Evolutionary conservation across 257 asterid species (phyloP), one percentile per base, ranked within the genome.

Genomic region (Salvia hispanica): DNA sequence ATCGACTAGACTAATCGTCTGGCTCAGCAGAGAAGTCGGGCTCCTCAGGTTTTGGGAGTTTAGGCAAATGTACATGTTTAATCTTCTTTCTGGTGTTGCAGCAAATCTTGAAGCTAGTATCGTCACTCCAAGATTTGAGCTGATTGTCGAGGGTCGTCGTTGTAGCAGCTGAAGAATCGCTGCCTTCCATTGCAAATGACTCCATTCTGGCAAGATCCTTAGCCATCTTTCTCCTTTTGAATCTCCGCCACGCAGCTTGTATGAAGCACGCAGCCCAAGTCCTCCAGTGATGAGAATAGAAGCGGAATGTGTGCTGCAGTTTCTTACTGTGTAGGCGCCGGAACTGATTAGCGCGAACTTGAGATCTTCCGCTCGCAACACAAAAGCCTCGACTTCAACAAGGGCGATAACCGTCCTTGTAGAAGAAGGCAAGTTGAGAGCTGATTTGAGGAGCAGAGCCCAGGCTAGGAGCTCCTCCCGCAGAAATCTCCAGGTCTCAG

Each of bases 391-490:
- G 5, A 89, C 98, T 72, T 92, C 96, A 10, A 76, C 84, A 2
- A 92, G 92, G 3, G 98, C 88, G 74, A 81, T 80, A 54, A 92
- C 98, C 5, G 98, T 92, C 37, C 96, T 81, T 4, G 98, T 92
- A 0, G 98, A 92, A 59, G 92, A 83, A 37, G 98, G 98, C 62
- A 92, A 72, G 78, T 83, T 92, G 70, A 76, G 50, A 0, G 95
- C 81, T 9, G 95, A 89, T 77, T 89, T 92, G 5, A 95, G 98
- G 61, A 81, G 94, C 81, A 92, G 73, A 61, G 98, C 98, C 98
- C 98, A 92, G 7, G 96, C 91, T 2, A 92, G 98, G 34, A 92
- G 83, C 75, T 92, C 98, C 83, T 92, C 98, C 96, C 98, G 9
- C 96, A 89, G 58, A 92, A 92, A 74, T 92, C 98, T 65, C 98